Evolutionary conservation across 2,329 filamentous ascomycete species (phyloP).

Genomic region (Cercospora sp.): DNA sequence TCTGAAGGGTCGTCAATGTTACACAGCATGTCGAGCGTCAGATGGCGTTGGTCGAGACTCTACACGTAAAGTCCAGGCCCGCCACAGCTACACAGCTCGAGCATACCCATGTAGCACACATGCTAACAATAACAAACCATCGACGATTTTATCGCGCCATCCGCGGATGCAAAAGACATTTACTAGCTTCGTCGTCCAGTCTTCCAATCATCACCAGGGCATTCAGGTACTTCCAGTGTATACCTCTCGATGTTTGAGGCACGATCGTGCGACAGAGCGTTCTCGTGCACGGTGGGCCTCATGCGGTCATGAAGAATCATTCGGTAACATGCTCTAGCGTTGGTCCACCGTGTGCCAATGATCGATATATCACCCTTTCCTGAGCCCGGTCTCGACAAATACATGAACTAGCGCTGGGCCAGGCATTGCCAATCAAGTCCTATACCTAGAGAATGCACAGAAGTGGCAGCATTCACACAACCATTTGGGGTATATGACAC

Average conservation of each 20-base stretch:
- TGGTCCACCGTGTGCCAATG: not conserved
- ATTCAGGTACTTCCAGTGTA: not conserved
- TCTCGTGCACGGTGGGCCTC: not conserved
- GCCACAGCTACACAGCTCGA: conserved; percentile 2
- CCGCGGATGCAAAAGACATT: conserved; percentile 5
- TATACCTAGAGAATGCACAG: not conserved
- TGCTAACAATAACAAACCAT: conserved; percentile 4
- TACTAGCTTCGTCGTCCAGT: not conserved
- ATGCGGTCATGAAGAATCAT: conserved; percentile 13
- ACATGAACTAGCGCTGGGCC: not conserved
- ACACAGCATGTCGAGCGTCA: not conserved
- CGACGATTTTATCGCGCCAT: conserved; percentile 9
- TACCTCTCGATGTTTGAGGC: not conserved
- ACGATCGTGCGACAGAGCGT: not conserved
- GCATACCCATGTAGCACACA: not conserved
- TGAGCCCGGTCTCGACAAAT: not conserved
- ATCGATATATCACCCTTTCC: not conserved
- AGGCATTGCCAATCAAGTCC: not conserved
- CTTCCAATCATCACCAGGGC: not conserved
- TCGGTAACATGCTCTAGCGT: not conserved
- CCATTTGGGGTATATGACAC: not conserved
- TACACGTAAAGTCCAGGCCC: not conserved
- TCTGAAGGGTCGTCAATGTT: not conserved
- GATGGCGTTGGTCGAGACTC: not conserved
- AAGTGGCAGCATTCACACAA: not conserved